Conservation (phyloP, 164 flowering plant genomes). For the Vitis rupestris region DNA sequence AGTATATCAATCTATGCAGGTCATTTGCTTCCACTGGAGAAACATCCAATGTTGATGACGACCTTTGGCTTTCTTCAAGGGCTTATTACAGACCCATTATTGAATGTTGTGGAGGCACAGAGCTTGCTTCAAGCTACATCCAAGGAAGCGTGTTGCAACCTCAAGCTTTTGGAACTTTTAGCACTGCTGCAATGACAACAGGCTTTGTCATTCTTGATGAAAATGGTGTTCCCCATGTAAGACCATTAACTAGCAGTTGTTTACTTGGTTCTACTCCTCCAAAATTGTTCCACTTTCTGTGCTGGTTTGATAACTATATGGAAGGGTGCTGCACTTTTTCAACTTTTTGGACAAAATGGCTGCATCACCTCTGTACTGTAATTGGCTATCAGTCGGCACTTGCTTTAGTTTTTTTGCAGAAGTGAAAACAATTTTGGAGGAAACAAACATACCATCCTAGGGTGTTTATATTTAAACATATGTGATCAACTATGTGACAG, state of each 20-base stretch:
- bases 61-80: constrained; percentile 92
- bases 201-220: constrained; percentile 85
- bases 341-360: too few species aligned
- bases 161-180: constrained; percentile 91
- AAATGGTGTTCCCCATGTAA: constrained; percentile 76
- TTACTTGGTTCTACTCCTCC: too few species aligned
- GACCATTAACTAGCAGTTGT: constrained; percentile 19
- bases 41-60: constrained; percentile 88
- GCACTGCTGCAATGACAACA: constrained; percentile 70
- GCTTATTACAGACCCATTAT: constrained; percentile 72
- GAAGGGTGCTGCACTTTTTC: too few species aligned
- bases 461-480: too few species aligned
- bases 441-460: too few species aligned
- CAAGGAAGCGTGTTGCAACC: constrained; percentile 73
- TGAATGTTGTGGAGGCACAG: constrained; percentile 96
- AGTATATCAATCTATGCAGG: constrained; percentile 34
- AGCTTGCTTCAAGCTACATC: constrained; percentile 76
- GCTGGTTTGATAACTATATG: too few species aligned
- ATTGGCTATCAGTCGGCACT: too few species aligned
- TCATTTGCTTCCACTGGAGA: constrained; percentile 83
- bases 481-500: constrained; percentile 34
- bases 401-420: too few species aligned
- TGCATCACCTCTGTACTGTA: too few species aligned
- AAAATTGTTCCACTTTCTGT: too few species aligned
- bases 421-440: too few species aligned